These are phyloP conservation scores for Claviceps arundinis DNA, from an alignment of 2,329 filamentous ascomycete genomes.

Conservation along the genomic window DNA sequence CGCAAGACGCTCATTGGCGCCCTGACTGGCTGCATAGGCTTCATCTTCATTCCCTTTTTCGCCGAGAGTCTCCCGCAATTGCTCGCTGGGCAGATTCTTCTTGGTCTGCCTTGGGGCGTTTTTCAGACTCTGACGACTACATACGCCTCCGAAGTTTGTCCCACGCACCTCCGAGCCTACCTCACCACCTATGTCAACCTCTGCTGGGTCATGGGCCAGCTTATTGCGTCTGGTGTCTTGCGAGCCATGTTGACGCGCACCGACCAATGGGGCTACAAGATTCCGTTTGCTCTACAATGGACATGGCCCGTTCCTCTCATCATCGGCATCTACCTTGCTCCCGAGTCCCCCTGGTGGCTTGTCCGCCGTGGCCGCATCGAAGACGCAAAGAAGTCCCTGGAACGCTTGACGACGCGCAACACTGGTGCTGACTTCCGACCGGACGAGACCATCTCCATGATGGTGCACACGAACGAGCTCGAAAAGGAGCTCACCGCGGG, in stretches of 20 bases:
- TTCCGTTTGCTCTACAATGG: slow-evolving; percentile 38
- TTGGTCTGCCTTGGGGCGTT: slow-evolving; percentile 32
- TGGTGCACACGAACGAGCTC: slow-evolving; percentile 36
- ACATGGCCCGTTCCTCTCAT: slow-evolving; percentile 32
- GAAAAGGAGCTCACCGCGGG: slow-evolving; percentile 28
- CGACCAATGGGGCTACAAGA: slow-evolving; percentile 31
- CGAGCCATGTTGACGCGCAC: slow-evolving; percentile 23
- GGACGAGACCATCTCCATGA: slow-evolving; percentile 35
- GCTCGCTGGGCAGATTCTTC: slow-evolving; percentile 31
- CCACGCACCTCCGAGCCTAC: slow-evolving; percentile 32
- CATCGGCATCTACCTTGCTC: slow-evolving; percentile 28
- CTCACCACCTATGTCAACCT: slow-evolving; percentile 36
- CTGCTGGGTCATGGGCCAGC: slow-evolving; percentile 36
- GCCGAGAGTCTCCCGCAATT: slow-evolving; percentile 26
- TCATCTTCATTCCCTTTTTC: slow-evolving; percentile 38
- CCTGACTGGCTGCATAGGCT: slow-evolving; percentile 23
- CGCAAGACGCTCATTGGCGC: slow-evolving; percentile 33
- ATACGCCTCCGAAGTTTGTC: slow-evolving; percentile 35
- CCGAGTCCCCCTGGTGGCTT: slow-evolving; percentile 38
- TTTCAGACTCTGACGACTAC: slow-evolving; percentile 34
- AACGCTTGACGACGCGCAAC: slow-evolving; percentile 27
- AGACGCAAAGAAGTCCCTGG: slow-evolving; percentile 25
- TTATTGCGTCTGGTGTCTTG: slow-evolving; percentile 30
- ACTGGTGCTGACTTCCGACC: slow-evolving; percentile 20
- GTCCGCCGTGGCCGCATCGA: slow-evolving; percentile 26